Conservation (phyloP, 139 green algal genomes). For the Coelastrella sp. region DNA sequence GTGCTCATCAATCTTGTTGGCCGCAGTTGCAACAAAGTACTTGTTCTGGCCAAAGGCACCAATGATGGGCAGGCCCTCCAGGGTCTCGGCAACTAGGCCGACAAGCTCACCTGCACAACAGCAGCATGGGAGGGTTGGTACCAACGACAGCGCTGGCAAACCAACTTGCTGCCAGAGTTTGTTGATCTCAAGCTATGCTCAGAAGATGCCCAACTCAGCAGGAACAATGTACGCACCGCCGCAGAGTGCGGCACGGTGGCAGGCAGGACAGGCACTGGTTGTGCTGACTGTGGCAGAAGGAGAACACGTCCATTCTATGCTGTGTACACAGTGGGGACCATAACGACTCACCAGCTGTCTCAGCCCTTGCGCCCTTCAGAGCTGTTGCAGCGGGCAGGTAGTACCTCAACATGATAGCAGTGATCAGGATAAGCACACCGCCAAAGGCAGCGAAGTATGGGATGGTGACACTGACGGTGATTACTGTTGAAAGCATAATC, state of each 20-base stretch:
- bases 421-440: constrained; percentile 62
- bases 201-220: too few species aligned
- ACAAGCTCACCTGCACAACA: constrained; percentile 58
- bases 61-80: constrained; percentile 73
- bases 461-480: constrained; percentile 75
- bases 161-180: neutral
- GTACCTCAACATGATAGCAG: constrained; percentile 63
- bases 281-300: neutral
- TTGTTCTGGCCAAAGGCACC: constrained; percentile 65
- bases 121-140: too few species aligned
- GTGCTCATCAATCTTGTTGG: constrained; percentile 57
- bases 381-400: constrained; percentile 74
- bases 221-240: too few species aligned
- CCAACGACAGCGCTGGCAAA: neutral
- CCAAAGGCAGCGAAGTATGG: constrained; percentile 69
- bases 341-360: constrained; percentile 45
- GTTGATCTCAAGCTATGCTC: neutral
- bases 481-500: constrained; percentile 72
- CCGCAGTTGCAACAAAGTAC: constrained; percentile 58
- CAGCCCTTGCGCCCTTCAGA: constrained; percentile 68
- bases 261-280: neutral
- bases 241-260: too few species aligned
- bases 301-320: neutral
- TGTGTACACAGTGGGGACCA: neutral
- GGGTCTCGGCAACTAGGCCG: constrained; percentile 68